Evolutionary conservation across 495 filamentous ascomycete species (phyloP).

Genomic region (Xylaria telfairii): DNA sequence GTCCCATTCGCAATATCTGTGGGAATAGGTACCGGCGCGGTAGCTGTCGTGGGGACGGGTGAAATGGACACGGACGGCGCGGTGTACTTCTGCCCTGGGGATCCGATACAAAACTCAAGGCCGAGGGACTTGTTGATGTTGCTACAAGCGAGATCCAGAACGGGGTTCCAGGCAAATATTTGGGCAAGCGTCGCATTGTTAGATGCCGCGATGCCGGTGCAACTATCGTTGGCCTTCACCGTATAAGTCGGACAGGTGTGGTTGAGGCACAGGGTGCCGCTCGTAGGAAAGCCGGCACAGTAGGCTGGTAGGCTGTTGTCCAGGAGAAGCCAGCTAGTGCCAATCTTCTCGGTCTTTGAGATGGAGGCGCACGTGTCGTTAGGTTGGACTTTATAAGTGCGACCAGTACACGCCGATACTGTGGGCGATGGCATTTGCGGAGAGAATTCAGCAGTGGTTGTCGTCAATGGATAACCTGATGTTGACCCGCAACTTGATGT

Average conservation of each 20-base stretch:
- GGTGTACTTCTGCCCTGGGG: conserved; percentile 3
- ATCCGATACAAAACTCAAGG: conserved; percentile 16
- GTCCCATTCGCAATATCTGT: conserved; percentile 27
- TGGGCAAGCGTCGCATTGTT: not conserved
- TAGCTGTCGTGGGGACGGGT: not conserved
- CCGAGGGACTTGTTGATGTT: conserved; percentile 5
- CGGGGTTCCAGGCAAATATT: not conserved
- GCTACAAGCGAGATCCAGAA: not conserved
- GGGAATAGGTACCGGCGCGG: conserved; percentile 27
- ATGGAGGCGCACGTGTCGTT: not conserved
- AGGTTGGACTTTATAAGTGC: not conserved
- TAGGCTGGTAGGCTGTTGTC: not conserved
- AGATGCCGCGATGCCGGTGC: not conserved
- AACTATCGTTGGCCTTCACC: not conserved
- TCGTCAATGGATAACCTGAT: no score
- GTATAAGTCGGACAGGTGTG: not conserved
- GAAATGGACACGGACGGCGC: not conserved
- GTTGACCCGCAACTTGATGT: no score
- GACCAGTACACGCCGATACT: not conserved
- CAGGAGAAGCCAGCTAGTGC: not conserved
- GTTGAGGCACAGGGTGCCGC: not conserved
- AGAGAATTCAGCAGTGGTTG: no score
- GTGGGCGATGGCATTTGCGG: not conserved
- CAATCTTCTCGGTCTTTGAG: not conserved
- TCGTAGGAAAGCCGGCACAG: not conserved